Conservation (phyloP, 2,329 filamentous ascomycete genomes). For the Sporothrix curviconia region DNA sequence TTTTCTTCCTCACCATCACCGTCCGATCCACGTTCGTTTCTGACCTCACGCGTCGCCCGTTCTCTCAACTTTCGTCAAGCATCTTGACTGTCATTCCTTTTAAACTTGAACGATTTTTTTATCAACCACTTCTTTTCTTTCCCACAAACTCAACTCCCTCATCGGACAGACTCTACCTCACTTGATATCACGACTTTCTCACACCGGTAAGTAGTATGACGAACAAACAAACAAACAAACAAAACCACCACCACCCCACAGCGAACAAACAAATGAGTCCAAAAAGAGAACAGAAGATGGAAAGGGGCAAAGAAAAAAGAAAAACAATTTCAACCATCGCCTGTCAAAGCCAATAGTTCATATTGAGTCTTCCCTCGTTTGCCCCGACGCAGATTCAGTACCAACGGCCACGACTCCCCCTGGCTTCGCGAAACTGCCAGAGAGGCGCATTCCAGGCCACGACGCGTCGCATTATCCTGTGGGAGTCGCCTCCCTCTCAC, state of each 20-base stretch:
- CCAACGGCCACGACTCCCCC: not conserved
- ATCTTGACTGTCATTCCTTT: conserved; percentile 12
- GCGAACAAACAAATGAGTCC: not conserved
- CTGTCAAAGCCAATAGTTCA: no score
- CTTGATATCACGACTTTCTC: not conserved
- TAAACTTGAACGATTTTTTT: not conserved
- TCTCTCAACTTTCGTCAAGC: conserved; percentile 11
- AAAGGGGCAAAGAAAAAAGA: not conserved
- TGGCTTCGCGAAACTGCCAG: not conserved
- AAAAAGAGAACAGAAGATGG: not conserved
- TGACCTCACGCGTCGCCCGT: conserved; percentile 1
- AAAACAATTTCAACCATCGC: no score
- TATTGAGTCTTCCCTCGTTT: no score
- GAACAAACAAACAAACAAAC: not conserved
- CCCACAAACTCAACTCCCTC: not conserved
- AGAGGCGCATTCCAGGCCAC: not conserved
- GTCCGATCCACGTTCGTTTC: conserved; percentile 14
- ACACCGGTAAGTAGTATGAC: no score
- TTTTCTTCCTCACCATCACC: not conserved
- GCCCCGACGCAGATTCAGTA: no score
- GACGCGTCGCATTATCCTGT: not conserved
- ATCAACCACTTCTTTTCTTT: conserved; percentile 7
- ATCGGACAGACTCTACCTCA: not conserved
- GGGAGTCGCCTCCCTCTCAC: no score
- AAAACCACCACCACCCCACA: not conserved